Conservation (phyloP, 495 filamentous ascomycete genomes). For the Hypomontagnella submonticulosa region DNA sequence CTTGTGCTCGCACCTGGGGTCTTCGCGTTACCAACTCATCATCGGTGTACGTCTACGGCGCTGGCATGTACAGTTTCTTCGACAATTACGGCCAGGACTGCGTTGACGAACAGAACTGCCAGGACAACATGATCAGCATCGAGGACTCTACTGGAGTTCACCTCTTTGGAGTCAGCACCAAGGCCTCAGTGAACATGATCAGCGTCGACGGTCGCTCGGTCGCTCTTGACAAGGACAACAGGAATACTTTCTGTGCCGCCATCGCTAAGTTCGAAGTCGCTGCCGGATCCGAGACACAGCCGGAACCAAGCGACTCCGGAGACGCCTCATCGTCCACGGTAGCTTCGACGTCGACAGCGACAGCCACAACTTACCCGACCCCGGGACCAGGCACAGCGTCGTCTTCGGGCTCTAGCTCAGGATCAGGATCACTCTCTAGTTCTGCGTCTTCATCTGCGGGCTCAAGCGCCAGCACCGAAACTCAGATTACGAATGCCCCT, state of each 20-base stretch:
- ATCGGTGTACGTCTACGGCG: constrained; percentile 78
- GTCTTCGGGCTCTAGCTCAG: constrained; percentile 20
- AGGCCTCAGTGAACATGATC: constrained; percentile 89
- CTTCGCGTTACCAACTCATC: constrained; percentile 77
- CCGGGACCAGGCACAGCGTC: constrained; percentile 27
- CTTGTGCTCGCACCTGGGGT: constrained; percentile 86
- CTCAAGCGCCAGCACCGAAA: constrained; percentile 18
- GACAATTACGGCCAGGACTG: constrained; percentile 86
- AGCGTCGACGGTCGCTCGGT: constrained; percentile 65
- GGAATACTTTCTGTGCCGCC: constrained; percentile 79
- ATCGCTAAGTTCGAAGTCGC: constrained; percentile 61
- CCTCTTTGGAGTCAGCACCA: constrained; percentile 85
- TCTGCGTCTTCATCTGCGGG: constrained; percentile 15
- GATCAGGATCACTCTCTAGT: no score
- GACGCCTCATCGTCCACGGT: constrained; percentile 10
- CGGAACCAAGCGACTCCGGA: constrained; percentile 25
- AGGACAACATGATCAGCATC: constrained; percentile 86
- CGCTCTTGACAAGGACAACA: constrained; percentile 72
- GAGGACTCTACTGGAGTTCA: constrained; percentile 72
- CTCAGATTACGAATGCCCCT: constrained; percentile 24
- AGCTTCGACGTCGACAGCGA: constrained; percentile 8
- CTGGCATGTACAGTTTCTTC: constrained; percentile 88
- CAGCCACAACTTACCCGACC: constrained; percentile 4
- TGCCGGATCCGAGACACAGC: constrained; percentile 15
- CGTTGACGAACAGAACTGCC: constrained; percentile 78